These are phyloP conservation scores for Claviceps sorghi DNA, from an alignment of 2,329 filamentous ascomycete genomes.

Conservation along the genomic window DNA sequence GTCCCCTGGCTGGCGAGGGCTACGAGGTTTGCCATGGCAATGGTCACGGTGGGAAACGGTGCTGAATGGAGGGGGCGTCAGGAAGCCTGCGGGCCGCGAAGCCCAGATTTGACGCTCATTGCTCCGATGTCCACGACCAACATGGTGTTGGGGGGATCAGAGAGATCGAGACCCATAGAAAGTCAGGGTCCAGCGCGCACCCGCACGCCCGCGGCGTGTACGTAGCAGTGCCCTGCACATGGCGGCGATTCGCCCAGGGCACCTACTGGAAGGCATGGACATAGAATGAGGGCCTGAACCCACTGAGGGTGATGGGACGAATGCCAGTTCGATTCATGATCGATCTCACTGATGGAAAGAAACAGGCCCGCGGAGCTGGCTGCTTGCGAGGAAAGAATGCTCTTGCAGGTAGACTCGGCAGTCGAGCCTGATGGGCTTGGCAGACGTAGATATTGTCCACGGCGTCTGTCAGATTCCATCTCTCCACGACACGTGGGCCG, in stretches of 20 bases:
- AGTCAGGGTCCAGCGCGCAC: constrained; percentile 12
- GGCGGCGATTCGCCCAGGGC: no score
- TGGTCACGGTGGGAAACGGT: neutral
- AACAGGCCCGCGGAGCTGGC: neutral
- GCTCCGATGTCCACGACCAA: constrained; percentile 19
- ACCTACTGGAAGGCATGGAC: neutral
- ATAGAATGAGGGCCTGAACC: no score
- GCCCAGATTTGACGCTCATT: constrained; percentile 19
- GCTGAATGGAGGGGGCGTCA: neutral
- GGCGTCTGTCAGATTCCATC: neutral
- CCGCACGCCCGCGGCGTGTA: neutral
- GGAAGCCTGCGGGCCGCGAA: constrained; percentile 4
- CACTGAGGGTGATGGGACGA: no score
- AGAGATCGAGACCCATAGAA: constrained; percentile 13
- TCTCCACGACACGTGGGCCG: neutral
- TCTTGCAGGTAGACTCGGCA: neutral
- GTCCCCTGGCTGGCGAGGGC: neutral
- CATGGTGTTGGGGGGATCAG: constrained; percentile 15
- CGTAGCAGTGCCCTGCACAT: neutral
- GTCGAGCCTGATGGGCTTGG: neutral
- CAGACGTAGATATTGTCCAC: neutral
- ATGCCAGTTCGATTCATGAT: no score
- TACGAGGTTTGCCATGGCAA: neutral
- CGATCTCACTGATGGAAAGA: neutral
- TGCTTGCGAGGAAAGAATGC: neutral